Evolutionary conservation across 225 moss, liverwort and hornwort species (phyloP).

Genomic region (Polytrichum commune): DNA sequence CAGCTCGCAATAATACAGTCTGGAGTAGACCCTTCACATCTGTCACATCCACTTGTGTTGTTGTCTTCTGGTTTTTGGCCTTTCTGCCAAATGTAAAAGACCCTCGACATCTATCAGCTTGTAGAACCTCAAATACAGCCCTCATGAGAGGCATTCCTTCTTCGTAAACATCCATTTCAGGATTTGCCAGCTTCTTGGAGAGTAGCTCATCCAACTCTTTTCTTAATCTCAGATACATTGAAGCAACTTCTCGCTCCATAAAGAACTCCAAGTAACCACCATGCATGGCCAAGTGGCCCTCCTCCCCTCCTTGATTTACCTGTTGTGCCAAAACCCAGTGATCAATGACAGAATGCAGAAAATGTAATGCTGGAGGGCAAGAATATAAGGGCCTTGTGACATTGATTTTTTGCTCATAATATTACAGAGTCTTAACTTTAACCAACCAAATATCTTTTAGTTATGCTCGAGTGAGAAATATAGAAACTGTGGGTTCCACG

Average conservation of each 20-base stretch:
- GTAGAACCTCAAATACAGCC: conserved; percentile 74
- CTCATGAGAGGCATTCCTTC: conserved; percentile 65
- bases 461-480: no score
- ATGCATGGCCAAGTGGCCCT: conserved; percentile 89
- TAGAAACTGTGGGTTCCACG: no score
- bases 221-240: conserved; percentile 74
- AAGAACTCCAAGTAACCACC: conserved; percentile 88
- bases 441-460: no score
- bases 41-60: conserved; percentile 27
- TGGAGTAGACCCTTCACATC: conserved; percentile 86
- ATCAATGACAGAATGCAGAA: no score
- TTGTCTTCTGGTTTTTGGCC: conserved; percentile 17
- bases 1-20: conserved; percentile 67
- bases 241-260: conserved; percentile 74
- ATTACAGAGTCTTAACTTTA: no score
- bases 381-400: no score
- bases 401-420: no score
- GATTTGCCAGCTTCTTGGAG: conserved; percentile 69
- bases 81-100: conserved; percentile 82
- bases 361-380: no score
- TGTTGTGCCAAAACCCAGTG: conserved; percentile 14
- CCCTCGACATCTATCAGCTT: conserved; percentile 80
- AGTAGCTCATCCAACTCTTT: conserved; percentile 81
- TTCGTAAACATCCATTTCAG: conserved; percentile 59
- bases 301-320: conserved; percentile 61